Evolutionary conservation across 2,329 filamentous ascomycete species (phyloP), one percentile per base, ranked within the genome.

Genomic region (Fusarium foetens): DNA sequence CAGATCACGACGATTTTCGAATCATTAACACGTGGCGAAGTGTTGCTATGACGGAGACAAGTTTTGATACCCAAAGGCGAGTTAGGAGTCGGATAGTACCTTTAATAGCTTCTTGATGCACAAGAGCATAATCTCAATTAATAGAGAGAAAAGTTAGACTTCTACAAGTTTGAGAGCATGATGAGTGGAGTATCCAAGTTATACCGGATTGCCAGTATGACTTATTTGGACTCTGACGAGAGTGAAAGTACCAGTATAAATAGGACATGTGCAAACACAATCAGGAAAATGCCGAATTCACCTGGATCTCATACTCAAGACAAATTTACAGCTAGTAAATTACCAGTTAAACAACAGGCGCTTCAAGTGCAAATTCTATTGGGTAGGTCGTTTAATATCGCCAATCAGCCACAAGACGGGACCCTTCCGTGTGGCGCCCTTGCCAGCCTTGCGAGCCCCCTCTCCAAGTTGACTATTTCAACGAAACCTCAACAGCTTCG

Each of bases 401-500:
- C 33, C 39, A 67, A 58, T 63, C 66, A 73, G 70, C 70, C 70
- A 73, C 70, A 63, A 31, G 39, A 73, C 66, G 57, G 33, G 36
- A 23, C 31, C 29, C 46, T 59, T 65, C 39, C 21, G 51, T 72
- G 61, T 60, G 63, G 70, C 68, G 70, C 35, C 36, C 42, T 53
- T 17, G 35, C 43, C 70, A 73, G 70, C 70, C 70, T 73, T 58
- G 58, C 54, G 23, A 48, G 43, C 51, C 63, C 61, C 67, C 66
- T 59, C 58, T 58, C 29, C 39, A 58, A 48, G 31, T 55, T 35
- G 31, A 21, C 31, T 45, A 49, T 46, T 31, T 55, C 58, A 63
- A 52, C 55, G 29, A 58, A 46, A 52, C 45, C 39, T 68, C 67
- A 59, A 55, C 58, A 57, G 49, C 58, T 58, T 57, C 38, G 53